Conservation (phyloP, 2,329 filamentous ascomycete species). For the Arthroderma uncinatum region DNA sequence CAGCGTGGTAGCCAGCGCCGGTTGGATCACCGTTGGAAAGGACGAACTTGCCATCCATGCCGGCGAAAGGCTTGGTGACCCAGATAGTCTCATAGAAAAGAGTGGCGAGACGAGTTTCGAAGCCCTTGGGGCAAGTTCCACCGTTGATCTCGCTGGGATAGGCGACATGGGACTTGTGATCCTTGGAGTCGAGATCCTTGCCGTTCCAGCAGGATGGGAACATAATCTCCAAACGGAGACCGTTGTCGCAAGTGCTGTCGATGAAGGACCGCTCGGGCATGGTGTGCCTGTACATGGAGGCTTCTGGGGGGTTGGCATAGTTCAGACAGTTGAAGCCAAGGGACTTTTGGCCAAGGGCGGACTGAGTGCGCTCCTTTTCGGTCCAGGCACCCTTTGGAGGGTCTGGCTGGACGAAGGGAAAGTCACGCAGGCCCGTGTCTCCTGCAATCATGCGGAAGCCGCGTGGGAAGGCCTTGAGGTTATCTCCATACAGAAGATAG, state of each 20-base stretch:
- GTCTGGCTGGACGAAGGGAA: constrained; percentile 56
- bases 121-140: constrained; percentile 62
- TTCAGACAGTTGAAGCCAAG: constrained; percentile 93
- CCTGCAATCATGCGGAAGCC: constrained; percentile 77
- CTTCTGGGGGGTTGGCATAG: constrained; percentile 56
- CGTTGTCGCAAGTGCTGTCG: constrained; percentile 70
- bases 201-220: constrained; percentile 89
- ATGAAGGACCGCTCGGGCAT: constrained; percentile 69
- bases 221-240: constrained; percentile 71
- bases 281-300: constrained; percentile 68
- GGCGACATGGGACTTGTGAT: constrained; percentile 57
- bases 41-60: constrained; percentile 57
- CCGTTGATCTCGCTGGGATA: constrained; percentile 68
- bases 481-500: constrained; percentile 63
- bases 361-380: constrained; percentile 54
- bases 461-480: constrained; percentile 60
- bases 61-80: constrained; percentile 55
- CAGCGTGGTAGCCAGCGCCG: constrained; percentile 64
- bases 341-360: constrained; percentile 63
- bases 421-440: constrained; percentile 55
- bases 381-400: constrained; percentile 61
- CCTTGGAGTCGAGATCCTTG: constrained; percentile 42
- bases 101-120: constrained; percentile 56
- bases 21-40: constrained; percentile 67
- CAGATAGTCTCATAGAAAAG: constrained; percentile 83